Percentiles rank a stretch among this genome's conserved stretches.
These are phyloP conservation scores for Talaromyces albobiverticillius DNA, from an alignment of 2,329 filamentous ascomycete genomes.

Conservation along the genomic window DNA sequence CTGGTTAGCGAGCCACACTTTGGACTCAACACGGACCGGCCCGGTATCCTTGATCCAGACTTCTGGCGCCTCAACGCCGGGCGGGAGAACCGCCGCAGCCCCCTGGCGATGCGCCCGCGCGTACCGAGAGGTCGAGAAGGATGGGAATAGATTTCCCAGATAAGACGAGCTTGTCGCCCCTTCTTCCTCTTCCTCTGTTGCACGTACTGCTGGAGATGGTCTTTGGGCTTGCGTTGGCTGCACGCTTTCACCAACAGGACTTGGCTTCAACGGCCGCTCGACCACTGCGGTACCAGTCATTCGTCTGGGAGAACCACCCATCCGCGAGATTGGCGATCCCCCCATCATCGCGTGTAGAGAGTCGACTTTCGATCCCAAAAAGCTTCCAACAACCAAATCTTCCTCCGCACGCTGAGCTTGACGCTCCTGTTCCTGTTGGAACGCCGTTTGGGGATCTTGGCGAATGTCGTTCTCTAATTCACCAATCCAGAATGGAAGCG, in stretches of 20 bases:
- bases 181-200: background rate
- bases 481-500: conserved; percentile 91
- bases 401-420: conserved; percentile 79
- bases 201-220: background rate
- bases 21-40: conserved; percentile 88
- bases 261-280: conserved; percentile 3
- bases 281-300: conserved; percentile 1
- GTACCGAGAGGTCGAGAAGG: conserved; percentile 78
- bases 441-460: conserved; percentile 84
- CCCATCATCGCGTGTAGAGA: conserved; percentile 30
- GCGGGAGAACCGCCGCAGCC: conserved; percentile 62
- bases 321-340: conserved; percentile 33
- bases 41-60: conserved; percentile 94
- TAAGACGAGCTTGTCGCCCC: conserved; percentile 6
- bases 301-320: no score
- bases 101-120: conserved; percentile 49
- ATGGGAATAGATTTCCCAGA: conserved; percentile 61
- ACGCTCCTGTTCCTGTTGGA: conserved; percentile 85
- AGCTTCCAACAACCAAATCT: conserved; percentile 82
- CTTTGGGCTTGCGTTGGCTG: conserved; percentile 6
- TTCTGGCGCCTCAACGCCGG: conserved; percentile 80
- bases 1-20: conserved; percentile 98
- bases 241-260: conserved; percentile 11
- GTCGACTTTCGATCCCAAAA: conserved; percentile 59
- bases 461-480: conserved; percentile 92